phyloP scores from a whole-genome alignment of 2,329 filamentous ascomycete genomes.

The Hymenoscyphus infarciens region DNA sequence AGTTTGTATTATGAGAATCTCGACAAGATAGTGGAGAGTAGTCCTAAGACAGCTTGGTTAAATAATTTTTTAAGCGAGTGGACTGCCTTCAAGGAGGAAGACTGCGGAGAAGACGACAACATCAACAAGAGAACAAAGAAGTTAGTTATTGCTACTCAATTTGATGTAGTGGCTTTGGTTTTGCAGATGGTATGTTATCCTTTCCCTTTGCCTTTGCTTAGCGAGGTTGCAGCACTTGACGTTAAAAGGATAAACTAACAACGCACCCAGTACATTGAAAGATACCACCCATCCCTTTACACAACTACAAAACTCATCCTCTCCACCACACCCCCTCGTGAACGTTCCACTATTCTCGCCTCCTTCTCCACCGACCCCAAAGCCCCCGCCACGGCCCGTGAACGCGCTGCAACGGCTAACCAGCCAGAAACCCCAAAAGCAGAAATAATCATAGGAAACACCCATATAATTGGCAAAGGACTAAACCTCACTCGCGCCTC shows the following conservation, averaged over 20 bases:
- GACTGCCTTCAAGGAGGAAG: background rate
- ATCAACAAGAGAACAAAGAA: conserved; percentile 16
- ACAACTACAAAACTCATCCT: conserved; percentile 14
- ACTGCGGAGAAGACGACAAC: conserved; percentile 5
- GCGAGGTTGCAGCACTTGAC: no score
- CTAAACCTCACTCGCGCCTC: conserved; percentile 15
- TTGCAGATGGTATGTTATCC: conserved; percentile 18
- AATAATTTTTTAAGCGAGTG: conserved; percentile 15
- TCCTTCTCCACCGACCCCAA: conserved; percentile 10
- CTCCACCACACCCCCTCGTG: conserved; percentile 6
- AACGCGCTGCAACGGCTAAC: background rate
- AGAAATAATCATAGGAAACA: conserved; percentile 13
- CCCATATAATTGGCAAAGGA: conserved; percentile 11
- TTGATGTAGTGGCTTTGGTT: conserved; percentile 20
- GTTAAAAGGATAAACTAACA: background rate
- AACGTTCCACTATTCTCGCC: conserved; percentile 11
- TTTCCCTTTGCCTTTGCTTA: background rate
- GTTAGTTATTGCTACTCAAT: conserved; percentile 21
- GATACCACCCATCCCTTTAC: conserved; percentile 12
- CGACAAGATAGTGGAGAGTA: conserved; percentile 15
- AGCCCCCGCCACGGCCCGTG: conserved; percentile 4
- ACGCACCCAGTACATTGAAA: conserved; percentile 17
- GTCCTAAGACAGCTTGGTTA: conserved; percentile 23
- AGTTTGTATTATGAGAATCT: conserved; percentile 16
- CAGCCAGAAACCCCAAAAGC: background rate